Percentiles rank a stretch among this genome's conserved stretches.
Conservation (phyloP, 2,329 filamentous ascomycete genomes). For the Colletotrichum magnum region DNA sequence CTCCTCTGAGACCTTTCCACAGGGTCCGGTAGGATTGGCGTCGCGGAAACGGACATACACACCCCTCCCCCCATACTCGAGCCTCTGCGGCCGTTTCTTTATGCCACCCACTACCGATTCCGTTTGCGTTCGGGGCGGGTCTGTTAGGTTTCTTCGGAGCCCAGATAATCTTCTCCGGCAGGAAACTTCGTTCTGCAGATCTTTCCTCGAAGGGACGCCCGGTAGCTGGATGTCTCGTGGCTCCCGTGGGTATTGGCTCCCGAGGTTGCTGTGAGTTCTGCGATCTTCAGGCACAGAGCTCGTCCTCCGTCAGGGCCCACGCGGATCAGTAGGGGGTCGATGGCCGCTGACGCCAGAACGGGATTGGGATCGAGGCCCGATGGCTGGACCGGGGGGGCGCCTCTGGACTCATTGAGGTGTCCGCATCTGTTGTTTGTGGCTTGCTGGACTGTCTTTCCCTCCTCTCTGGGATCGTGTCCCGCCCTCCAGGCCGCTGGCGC, state of each 20-base stretch:
- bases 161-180: neutral
- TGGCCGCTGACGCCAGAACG: neutral
- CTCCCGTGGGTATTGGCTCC: neutral
- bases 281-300: neutral
- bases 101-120: neutral
- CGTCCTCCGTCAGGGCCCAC: neutral
- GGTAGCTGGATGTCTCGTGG: constrained; percentile 1
- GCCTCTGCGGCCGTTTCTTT: constrained; percentile 18
- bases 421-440: constrained; percentile 26
- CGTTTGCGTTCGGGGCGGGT: constrained; percentile 18
- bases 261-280: neutral
- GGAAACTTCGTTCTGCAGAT: constrained; percentile 3
- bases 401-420: constrained; percentile 2
- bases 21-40: constrained; percentile 1
- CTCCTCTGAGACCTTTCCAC: neutral
- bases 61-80: too few species aligned
- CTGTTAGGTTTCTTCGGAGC: neutral
- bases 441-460: constrained; percentile 2
- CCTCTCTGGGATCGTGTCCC: neutral
- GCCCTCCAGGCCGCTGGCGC: neutral
- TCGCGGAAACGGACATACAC: constrained; percentile 7
- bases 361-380: neutral
- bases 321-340: neutral
- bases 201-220: neutral
- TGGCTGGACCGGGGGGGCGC: constrained; percentile 3